Base-by-base conservation (phyloP, 176 grass and related monocot genomes). In the Lolium rigidum region DNA sequence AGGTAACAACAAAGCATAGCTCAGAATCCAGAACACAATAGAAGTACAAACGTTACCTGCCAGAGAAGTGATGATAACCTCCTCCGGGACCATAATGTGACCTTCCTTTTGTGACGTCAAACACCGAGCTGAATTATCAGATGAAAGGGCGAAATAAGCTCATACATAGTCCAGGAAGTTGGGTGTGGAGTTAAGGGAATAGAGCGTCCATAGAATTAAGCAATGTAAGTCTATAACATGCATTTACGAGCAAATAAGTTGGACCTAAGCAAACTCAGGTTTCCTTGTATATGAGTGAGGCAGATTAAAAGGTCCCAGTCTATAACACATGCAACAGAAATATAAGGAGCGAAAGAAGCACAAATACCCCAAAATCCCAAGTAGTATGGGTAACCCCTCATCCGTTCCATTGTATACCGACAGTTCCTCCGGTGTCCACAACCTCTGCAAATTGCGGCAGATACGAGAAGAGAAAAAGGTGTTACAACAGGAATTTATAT, bases 51-150 rank as follows among this genome's bases (percentile, higher is more conserved):
- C 31, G 46, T 47, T 67, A 98, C 97, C 92, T 93, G 61, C 96
- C 96, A 73, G 96, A 51, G 80, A 98, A 98, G 63, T 98, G 94
- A 90, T 95, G 90, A 82, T 95, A 98, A 35, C 97, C 97, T 74
- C 97, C 97, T 86, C 93, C 94, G 72, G 92, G 93, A 70, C 97
- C 93, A 88, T 98, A 98, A 85, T 98, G 92, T 69, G 94, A 92
- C 82, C 75, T 94, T 39, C 97, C 97, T 80, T 98, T 95, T 16
- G 97, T 92, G 51, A 98, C 94, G 44, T 95, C 93, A 88, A 95
- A 98, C 50, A 98, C 97, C 9, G 94, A 95, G 55, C 94, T 98
- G 92, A 35, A 84, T 55, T 6, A 16, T 63, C 71, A 85, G 79
- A 49, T 1, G 51, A 51, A 72, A 87, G 25, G 12, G 64, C 13